These are phyloP conservation scores for Clavispora phyllophila DNA, from an alignment of 805 yeast species.

Conservation along the genomic window DNA sequence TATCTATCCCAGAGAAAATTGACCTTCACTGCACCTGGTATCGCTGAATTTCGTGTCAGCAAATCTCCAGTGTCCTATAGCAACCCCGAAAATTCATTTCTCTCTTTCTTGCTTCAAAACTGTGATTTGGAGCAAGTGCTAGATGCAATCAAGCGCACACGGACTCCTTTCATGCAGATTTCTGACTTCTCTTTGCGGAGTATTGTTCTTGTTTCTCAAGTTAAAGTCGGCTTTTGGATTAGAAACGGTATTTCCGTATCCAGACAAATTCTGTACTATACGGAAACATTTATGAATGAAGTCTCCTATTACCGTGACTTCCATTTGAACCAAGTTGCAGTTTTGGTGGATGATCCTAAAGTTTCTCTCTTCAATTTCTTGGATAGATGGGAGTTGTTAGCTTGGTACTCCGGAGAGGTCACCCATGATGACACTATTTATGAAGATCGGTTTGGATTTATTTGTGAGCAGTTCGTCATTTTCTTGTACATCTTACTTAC, in stretches of 20 bases:
- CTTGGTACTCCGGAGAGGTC: slow-evolving; percentile 42
- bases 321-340: slow-evolving; percentile 42
- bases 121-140: slow-evolving; percentile 22
- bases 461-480: slow-evolving; percentile 39
- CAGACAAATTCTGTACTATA: slow-evolving; percentile 47
- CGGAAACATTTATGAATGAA: slow-evolving; percentile 38
- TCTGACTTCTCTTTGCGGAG: slow-evolving; percentile 58
- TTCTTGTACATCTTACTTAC: slow-evolving; percentile 44
- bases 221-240: slow-evolving; percentile 64
- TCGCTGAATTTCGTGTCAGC: slow-evolving; percentile 41
- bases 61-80: slow-evolving; percentile 49
- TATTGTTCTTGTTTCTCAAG: slow-evolving; percentile 57
- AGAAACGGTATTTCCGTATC: slow-evolving; percentile 60
- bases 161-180: slow-evolving; percentile 31
- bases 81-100: slow-evolving; percentile 55
- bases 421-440: slow-evolving; percentile 33
- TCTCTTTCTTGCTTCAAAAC: slow-evolving; percentile 41
- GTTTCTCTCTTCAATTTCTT: slow-evolving; percentile 33
- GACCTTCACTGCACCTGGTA: slow-evolving; percentile 21
- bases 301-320: slow-evolving; percentile 39
- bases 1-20: slow-evolving; percentile 25
- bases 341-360: slow-evolving; percentile 34
- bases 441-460: slow-evolving; percentile 43
- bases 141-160: slow-evolving; percentile 7
- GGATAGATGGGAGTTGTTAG: slow-evolving; percentile 54